Evolutionary conservation across 1,139 yeast species (phyloP), one percentile per base, ranked within the genome.

Genomic region (Nakaseomyces delphensis): DNA sequence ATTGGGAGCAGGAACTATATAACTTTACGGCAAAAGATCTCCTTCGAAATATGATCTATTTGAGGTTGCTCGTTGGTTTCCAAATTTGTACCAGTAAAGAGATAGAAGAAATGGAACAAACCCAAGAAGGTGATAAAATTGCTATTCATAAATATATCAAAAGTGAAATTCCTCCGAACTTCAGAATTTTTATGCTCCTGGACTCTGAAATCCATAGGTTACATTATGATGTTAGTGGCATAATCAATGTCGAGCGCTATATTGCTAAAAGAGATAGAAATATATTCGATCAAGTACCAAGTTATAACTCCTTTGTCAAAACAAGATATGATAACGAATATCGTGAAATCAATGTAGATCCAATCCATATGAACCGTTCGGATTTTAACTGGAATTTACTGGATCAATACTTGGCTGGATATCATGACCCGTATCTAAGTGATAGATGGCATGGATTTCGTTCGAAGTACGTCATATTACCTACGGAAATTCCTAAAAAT

Each of bases 331-430:
- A 86, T 27, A 77, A 73, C 37, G 72, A 68, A 13, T 87, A 81
- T 55, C 65, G 75, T n/a, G 69, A 74, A 2, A 73, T 85, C 0
- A 68, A 67, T 45, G 71, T 81, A 7, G 79, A 78, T 50, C 75
- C 79, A 3, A 66, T 76, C 15, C 73, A 74, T 43, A 69, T 68
- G 3, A 68, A 69, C 37, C 73, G 83, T 1, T 65, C 75, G 36
- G 68, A 70, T 14, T 75, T 78, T 48, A 87, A 89, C 49, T 93
- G 98, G 98, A 89, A 89, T 54, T 83, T 81, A 49, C 71, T 87
- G 48, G 99, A 93, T 64, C 96, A 87, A 57, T 73, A 77, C 20
- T 63, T 91, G 19, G 96, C 97, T 1, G 98, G 98, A 0, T 85
- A 82, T 60, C 87, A 82, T 30, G 95, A 85, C 54, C 74, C 77